Evolutionary conservation across 768 basidiomycete genomes (phyloP), one percentile per base, ranked within the genome.

Genomic region (Astraeus odoratus): DNA sequence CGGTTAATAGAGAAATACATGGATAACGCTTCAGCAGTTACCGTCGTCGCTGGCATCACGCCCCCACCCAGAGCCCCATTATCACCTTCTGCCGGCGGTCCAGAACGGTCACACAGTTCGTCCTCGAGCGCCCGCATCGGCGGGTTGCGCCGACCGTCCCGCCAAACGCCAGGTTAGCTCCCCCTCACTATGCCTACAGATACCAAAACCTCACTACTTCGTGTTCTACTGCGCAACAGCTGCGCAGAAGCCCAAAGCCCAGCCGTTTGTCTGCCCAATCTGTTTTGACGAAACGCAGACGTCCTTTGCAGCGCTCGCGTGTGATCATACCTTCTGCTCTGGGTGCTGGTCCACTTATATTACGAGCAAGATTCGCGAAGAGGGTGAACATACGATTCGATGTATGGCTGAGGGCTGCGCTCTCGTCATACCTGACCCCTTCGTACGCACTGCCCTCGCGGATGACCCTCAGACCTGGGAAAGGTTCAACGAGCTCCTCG

Each of bases 1-100:
- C 83, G 84, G 45, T 76, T 99, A 18, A 90, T 92, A 54, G 95
- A 98, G 68, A 86, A 89, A 63, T 98, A 90, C 67, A 96, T 96
- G 92, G 95, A 97, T 56, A 87, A 91, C 48, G 78, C 89, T 1
- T 72, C 80, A 16, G 67, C 69, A 7, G 76, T 93, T 13, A 77
- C 83, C 23, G 73, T 78, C 22, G 76, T 78, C 6, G 91, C 94
- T 1, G 96, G 95, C 3, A 74, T 86, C 52, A 75, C 56, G 51
- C 71, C 64, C 25, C 52, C 60, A 27, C 56, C 57, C 24, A 65
- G 47, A 30, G 40, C 29, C 4, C 39, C 55, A 4, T 46, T 55
- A 19, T 56, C 50, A 18, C 41, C 54, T 13, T 63, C 64, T 4
- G 51, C 48, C 3, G 42, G 62, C 8, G 64, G 64, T 3, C 64